Base-by-base conservation (phyloP, 1,284 basidiomycete species). In the Erythrobasidium hasegawianum region DNA sequence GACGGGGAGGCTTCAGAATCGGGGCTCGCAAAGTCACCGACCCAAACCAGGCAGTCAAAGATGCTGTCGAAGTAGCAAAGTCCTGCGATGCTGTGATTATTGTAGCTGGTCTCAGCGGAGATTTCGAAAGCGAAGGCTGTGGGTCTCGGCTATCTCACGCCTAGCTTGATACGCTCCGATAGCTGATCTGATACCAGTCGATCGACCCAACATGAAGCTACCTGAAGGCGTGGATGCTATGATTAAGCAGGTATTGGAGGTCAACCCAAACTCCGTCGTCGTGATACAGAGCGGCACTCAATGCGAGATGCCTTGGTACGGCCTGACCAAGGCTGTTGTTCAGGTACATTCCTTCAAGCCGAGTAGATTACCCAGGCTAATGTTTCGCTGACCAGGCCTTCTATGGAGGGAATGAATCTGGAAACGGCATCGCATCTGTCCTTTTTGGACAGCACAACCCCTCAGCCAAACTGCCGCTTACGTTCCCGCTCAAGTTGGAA, bases 401-500 rank as follows among this genome's bases (percentile, higher is more conserved):
- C 26, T 91, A 90, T 73, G 83, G 89, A 55, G 89, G 89, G 4
- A 90, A 90, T 73, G 84, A 87, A n/a, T 84, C 85, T 0, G 89
- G 89, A 0, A 85, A 87, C 62, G 87, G 88, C 13, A 86, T 92
- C 58, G 87, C 85, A 1, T 87, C 90, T 70, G 83, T 92, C 7
- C 77, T 92, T 1, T 86, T 88, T 66, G 90, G 89, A 39, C 84
- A 84, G 72, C 83, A 85, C 64, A 90, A 89, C 75, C 89, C 90
- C 0, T 85, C 84, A 20, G 90, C 85, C 3, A 82, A 86, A 39
- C 78, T 93, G 38, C 87, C 89, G 0, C 90, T 89, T 77, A 89
- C 89, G 1, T 90, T 90, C 73, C 70, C 72, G 18, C 43, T 38
- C 29, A 41, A 14, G 43, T 40, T 27, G 65, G 8, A 20, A n/a